Base-by-base conservation (phyloP, 305 asterid genomes). In the Fraxinus latifolia region DNA sequence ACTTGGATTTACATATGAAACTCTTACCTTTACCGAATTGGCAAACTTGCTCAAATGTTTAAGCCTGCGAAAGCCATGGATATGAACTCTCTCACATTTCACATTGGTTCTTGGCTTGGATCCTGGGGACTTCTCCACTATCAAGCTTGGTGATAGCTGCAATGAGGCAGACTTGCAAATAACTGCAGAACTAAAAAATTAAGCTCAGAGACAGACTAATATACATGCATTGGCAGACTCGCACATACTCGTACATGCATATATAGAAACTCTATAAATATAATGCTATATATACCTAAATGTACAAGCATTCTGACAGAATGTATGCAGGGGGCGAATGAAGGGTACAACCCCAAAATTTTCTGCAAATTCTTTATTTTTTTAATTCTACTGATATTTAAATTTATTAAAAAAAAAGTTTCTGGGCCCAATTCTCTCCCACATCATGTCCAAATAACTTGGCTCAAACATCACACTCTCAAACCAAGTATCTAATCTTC, bases 81-180 rank as follows among this genome's bases (percentile, higher is more conserved):
- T 90, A 67, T 81, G 75, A 82, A 94, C 87, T 83, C 99, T 90
- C 89, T 85, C 96, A 62, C 97, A 96, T 70, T 87, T 85, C 60
- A 93, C 89, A 90, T 89, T 89, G 17, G 88, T 47, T 31, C 96
- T 97, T 82, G 93, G 97, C 85, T 90, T 94, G 42, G 89, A 76
- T 55, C 96, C 97, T 37, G 98, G 99, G 80, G 97, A 92, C 2
- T 88, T 87, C 78, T 89, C 95, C 62, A 93, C 91, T 6, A 86
- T 70, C 60, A 87, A 39, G 83, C 88, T 87, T 8, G 98, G 98
- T 70, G 92, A 85, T 11, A 93, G 86, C 82, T 82, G 85, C 86
- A 95, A 83, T 4, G 82, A 71, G 27, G 90, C 77, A 79, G 87
- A 77, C 78, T 86, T 89, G 3, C 89, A 82, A 83, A 90, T 90